Evolutionary conservation across 306 rosid species (phyloP), one percentile per base, ranked within the genome.

Genomic region (Argentina anserina): DNA sequence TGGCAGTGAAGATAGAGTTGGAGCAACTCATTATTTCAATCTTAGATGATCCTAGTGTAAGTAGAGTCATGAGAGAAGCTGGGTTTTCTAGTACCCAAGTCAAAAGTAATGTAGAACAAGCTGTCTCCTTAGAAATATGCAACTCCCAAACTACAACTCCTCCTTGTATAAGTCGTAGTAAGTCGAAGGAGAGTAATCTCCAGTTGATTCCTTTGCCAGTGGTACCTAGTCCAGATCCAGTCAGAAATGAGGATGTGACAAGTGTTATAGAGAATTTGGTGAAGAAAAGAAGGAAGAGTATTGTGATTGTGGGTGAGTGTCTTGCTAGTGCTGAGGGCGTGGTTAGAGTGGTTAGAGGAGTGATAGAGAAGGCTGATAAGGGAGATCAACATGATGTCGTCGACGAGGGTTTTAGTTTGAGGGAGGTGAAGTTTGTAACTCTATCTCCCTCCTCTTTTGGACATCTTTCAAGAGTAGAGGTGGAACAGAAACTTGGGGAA

Each of bases 21-120:
- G 97, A 90, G 62, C 99, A 95, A 42, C 96, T 95, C 67, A 85
- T 90, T 9, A 88, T 95, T 26, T 95, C 99, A 52, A 91, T 95
- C 45, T 73, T 95, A 58, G 97, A 95, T 64, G 99, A 95, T 72
- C 99, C 99, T 13, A 95, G 99, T 60, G 97, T 95, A 36, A 95
- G 99, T 42, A 60, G 99, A 40, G 99, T 95, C 52, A 95, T 95
- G 99, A 83, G 87, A 64, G 99, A 95, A 69, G 99, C 99, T 10
- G 88, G 97, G 1, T 95, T 95, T 61, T 81, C 84, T 3, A 95
- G 99, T 65, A 81, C 92, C 17, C 97, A 88, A 74, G 97, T 95
- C 37, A 95, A 95, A 76, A 91, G 83, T 76, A 95, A 89, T 75
- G 93, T 95, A 15, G 97, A 95, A 60, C 92, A 95, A 78, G 88